These are phyloP conservation scores for Phytophthora ohioensis DNA, from an alignment of 352 stramenopile species.

Conservation along the genomic window DNA sequence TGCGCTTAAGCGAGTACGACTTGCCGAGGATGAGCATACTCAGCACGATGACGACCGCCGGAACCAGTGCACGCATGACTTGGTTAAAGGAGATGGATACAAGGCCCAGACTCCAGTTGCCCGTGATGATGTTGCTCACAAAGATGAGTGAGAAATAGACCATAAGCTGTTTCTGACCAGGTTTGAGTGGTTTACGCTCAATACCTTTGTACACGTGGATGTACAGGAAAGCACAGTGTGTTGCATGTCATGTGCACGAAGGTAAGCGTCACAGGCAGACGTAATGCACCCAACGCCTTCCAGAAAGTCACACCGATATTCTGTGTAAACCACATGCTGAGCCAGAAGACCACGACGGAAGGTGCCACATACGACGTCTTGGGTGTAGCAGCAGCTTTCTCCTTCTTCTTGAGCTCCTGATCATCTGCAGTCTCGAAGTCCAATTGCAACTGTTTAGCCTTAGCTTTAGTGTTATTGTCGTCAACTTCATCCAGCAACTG, in stretches of 20 bases:
- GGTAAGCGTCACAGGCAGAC: slow-evolving; percentile 84
- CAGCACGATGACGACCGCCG: slow-evolving; percentile 79
- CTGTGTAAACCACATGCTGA: slow-evolving; percentile 89
- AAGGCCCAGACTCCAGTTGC: slow-evolving; percentile 92
- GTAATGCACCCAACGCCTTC: slow-evolving; percentile 81
- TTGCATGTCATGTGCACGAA: slow-evolving; percentile 97
- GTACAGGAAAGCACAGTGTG: slow-evolving; percentile 79
- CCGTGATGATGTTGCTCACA: slow-evolving; percentile 95
- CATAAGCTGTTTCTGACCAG: slow-evolving; percentile 77
- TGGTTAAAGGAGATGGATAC: slow-evolving; percentile 97
- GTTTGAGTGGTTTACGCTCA: slow-evolving; percentile 71
- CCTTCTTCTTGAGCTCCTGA: slow-evolving; percentile 33
- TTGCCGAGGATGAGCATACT: slow-evolving; percentile 87
- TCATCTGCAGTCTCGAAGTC: slow-evolving; percentile 33
- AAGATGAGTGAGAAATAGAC: slow-evolving; percentile 94
- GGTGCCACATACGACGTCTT: slow-evolving; percentile 79
- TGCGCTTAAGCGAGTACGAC: slow-evolving; percentile 75
- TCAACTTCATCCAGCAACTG: slow-evolving; percentile 32
- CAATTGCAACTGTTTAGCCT: slow-evolving; percentile 17
- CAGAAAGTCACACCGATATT: slow-evolving; percentile 96
- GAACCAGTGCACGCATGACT: slow-evolving; percentile 91
- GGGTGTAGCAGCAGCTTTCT: slow-evolving; percentile 11
- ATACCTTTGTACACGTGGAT: slow-evolving; percentile 75
- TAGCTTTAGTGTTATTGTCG: slow-evolving; percentile 13
- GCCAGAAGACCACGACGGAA: slow-evolving; percentile 81